Base-by-base conservation (phyloP, 2,329 filamentous ascomycete genomes). In the Diaporthe destruens region DNA sequence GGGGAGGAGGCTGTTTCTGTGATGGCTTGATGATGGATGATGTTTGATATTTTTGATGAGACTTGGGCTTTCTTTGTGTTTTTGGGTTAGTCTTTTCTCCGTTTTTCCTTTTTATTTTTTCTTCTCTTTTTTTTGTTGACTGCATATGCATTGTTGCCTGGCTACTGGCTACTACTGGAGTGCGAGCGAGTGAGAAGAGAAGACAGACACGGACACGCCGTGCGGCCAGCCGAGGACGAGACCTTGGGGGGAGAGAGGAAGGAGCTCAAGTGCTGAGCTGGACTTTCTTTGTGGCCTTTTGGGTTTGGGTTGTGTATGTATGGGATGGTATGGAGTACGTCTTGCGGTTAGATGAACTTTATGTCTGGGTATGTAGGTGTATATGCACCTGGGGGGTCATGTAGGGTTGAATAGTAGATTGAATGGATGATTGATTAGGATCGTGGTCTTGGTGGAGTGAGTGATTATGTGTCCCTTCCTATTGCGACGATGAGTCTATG, bases 1-100 rank as follows among this genome's bases (percentile, higher is more conserved):
- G 82, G 83, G 71, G 47, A 79, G 79, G 25, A 20, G 6, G 36
- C 71, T 23, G 71, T 74, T 25, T 75, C 74, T 16, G 63, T 74
- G 4, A 56, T 75, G 72, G 72, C 57, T 25, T 75, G 63, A 75
- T 25, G 14, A 42, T 16, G 39, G n/a, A 34, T n/a, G 6, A 34
- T 32, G 8, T 59, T 8, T 49, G 18, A 65, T 25, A 65, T 7
- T 36, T 51, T 39, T 65, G 7, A 51, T 36, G 42, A 51, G 32
- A 34, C 42, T 16, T n/a, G 23, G 18, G 6, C n/a, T 29, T n/a
- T n/a, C 32, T 32, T 6, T 20, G 7, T 20, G 1, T 49, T 18
- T 14, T 47, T 20, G 2, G 2, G n/a, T n/a, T n/a, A n/a, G n/a
- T n/a, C n/a, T n/a, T n/a, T 4, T 23, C 9, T 65, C 1, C 3